These are phyloP conservation scores for Pseudomassariella vexata DNA, from an alignment of 2,329 filamentous ascomycete genomes.

Conservation along the genomic window DNA sequence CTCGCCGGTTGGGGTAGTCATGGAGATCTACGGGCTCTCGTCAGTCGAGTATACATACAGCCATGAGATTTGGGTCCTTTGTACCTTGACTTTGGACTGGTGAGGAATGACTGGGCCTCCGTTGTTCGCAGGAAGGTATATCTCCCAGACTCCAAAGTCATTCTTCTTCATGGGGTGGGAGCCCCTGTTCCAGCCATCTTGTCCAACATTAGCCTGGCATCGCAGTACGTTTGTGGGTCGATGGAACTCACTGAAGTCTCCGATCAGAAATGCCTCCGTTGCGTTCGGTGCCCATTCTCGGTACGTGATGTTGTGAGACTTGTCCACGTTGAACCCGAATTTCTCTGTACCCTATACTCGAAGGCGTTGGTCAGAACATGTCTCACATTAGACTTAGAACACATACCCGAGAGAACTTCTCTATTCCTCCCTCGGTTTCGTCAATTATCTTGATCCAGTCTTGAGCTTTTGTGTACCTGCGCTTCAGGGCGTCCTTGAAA, in stretches of 20 bases:
- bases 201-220: not conserved
- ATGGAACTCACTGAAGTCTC: conserved; percentile 75
- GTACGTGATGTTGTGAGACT: conserved; percentile 82
- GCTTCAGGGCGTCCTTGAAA: conserved; percentile 71
- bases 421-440: conserved; percentile 78
- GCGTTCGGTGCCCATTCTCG: conserved; percentile 96
- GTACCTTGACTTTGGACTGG: conserved; percentile 92
- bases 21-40: conserved; percentile 63
- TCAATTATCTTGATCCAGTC: conserved; percentile 83
- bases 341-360: conserved; percentile 67
- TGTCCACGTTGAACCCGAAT: conserved; percentile 77
- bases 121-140: conserved; percentile 65
- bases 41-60: not conserved
- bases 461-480: conserved; percentile 72
- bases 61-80: conserved; percentile 10
- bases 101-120: conserved; percentile 79
- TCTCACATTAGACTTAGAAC: not conserved
- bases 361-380: not conserved
- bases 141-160: conserved; percentile 79
- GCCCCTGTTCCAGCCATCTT: conserved; percentile 80
- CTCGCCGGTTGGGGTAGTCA: conserved; percentile 73
- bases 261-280: conserved; percentile 75
- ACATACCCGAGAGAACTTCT: conserved; percentile 79
- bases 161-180: conserved; percentile 86
- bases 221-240: not conserved